These are phyloP conservation scores for Hydrangea macrophylla DNA, from an alignment of 148 eudicot species.

Conservation along the genomic window DNA sequence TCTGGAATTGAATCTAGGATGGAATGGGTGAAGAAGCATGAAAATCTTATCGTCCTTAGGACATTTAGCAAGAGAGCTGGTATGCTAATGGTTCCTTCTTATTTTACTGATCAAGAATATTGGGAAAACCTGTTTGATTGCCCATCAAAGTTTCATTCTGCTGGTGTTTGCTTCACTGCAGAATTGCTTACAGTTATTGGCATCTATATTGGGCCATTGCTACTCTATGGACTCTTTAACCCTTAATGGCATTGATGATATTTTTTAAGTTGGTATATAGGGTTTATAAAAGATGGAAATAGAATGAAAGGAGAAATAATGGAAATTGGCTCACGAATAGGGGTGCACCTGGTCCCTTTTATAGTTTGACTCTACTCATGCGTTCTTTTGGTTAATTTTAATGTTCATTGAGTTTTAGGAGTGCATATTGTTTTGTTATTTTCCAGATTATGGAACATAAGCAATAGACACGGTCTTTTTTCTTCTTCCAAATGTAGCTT, in stretches of 20 bases:
- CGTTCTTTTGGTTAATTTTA: neutral
- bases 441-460: neutral
- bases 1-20: slow-evolving; percentile 78
- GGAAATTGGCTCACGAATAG: neutral
- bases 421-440: neutral
- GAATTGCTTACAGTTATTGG: neutral
- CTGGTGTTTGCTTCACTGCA: neutral
- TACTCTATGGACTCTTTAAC: neutral
- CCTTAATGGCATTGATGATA: neutral
- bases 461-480: neutral
- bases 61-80: slow-evolving; percentile 98
- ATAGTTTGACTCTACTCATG: neutral
- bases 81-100: slow-evolving; percentile 21
- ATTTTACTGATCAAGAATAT: neutral
- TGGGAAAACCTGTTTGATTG: neutral
- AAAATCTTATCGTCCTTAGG: slow-evolving; percentile 89
- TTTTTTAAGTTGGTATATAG: neutral
- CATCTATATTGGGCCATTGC: neutral
- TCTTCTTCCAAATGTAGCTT: no score
- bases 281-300: neutral
- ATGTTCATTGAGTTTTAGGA: neutral
- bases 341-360: neutral
- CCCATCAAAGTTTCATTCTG: neutral
- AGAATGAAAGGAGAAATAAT: neutral
- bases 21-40: slow-evolving; percentile 92